Conservation (phyloP, 2,329 filamentous ascomycete genomes). For the Aspergillus sp. region DNA sequence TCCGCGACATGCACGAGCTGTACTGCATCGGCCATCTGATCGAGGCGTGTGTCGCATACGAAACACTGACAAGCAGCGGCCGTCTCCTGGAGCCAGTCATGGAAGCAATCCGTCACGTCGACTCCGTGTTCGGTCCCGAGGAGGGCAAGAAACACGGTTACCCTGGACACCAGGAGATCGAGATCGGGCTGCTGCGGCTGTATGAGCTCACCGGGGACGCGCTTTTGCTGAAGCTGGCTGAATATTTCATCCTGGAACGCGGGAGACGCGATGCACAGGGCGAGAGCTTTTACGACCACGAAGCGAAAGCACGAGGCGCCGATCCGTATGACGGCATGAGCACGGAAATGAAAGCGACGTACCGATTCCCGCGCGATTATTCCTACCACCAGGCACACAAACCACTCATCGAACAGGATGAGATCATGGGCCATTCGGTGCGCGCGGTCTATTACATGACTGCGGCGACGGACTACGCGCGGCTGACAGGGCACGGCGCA, state of each 20-base stretch:
- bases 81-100: slow-evolving; percentile 52
- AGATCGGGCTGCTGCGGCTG: slow-evolving; percentile 49
- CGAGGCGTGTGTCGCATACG: slow-evolving; percentile 58
- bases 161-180: slow-evolving; percentile 59
- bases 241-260: background rate
- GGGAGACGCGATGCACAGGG: background rate
- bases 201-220: slow-evolving; percentile 39
- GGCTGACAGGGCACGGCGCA: slow-evolving; percentile 36
- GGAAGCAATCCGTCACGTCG: slow-evolving; percentile 55
- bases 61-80: slow-evolving; percentile 52
- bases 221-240: slow-evolving; percentile 34
- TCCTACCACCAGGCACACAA: slow-evolving; percentile 24
- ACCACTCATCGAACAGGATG: slow-evolving; percentile 1
- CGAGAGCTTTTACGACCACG: background rate
- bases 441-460: slow-evolving; percentile 61
- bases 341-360: background rate
- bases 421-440: slow-evolving; percentile 59
- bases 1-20: slow-evolving; percentile 62
- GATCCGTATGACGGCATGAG: background rate
- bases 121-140: slow-evolving; percentile 51
- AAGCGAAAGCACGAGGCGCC: background rate
- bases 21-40: slow-evolving; percentile 57
- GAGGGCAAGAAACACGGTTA: slow-evolving; percentile 55
- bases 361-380: background rate
- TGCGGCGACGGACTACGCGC: slow-evolving; percentile 55